These are phyloP conservation scores for Hortiboletus campestris DNA, from an alignment of 768 basidiomycete genomes.

Conservation along the genomic window DNA sequence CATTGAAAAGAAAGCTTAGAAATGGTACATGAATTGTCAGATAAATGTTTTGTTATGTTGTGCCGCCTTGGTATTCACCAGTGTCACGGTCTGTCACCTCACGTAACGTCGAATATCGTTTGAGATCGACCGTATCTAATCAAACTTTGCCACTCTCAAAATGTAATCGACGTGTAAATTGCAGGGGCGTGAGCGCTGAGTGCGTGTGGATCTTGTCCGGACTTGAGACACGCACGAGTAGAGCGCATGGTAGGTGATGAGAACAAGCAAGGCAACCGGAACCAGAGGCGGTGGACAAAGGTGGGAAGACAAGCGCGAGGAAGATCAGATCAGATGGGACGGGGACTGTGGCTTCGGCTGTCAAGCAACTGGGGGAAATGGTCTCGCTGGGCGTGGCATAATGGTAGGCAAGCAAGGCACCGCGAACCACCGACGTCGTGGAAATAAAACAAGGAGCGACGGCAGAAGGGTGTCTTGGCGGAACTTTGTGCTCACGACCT, in stretches of 20 bases:
- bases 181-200: too few species aligned
- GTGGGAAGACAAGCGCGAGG: background rate
- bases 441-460: background rate
- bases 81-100: too few species aligned
- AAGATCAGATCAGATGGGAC: background rate
- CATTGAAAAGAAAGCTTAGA: too few species aligned
- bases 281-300: too few species aligned
- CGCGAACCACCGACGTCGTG: background rate
- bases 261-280: background rate
- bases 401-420: background rate
- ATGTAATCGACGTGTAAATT: background rate
- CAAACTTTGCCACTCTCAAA: background rate
- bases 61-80: too few species aligned
- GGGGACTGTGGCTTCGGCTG: background rate
- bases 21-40: too few species aligned
- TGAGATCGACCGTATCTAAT: background rate
- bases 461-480: background rate
- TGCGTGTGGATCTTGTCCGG: background rate
- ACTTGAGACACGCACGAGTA: background rate
- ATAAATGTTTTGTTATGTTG: too few species aligned
- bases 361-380: background rate
- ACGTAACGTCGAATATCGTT: too few species aligned
- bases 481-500: background rate
- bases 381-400: background rate
- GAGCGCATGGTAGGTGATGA: background rate